Percentiles rank a stretch among this genome's conserved stretches.
These are phyloP conservation scores for Podila minutissima DNA, from an alignment of 192 early-diverging fungal genomes.

Conservation along the genomic window DNA sequence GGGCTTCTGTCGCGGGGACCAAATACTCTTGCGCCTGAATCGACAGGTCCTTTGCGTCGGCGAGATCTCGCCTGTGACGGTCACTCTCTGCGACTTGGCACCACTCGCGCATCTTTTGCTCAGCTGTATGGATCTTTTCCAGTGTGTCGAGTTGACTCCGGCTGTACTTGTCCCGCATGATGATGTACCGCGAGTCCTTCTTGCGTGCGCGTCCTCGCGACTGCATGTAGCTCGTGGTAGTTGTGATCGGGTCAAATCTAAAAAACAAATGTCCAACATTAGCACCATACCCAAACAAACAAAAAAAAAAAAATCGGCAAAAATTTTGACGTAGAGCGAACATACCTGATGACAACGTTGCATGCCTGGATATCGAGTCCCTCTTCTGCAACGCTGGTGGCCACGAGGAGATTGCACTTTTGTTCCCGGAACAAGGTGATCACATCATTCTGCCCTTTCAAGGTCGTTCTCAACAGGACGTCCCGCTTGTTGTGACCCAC, in stretches of 20 bases:
- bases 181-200: conserved; percentile 74
- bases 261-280: neutral
- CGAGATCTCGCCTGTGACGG: conserved; percentile 3
- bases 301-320: neutral
- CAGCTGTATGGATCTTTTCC: conserved; percentile 52
- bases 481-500: conserved; percentile 66
- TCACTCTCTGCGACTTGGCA: conserved; percentile 47
- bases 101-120: conserved; percentile 72
- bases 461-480: conserved; percentile 57
- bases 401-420: conserved; percentile 80
- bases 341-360: conserved; percentile 82
- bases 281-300: neutral
- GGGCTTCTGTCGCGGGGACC: conserved; percentile 73
- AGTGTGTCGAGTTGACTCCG: conserved; percentile 19
- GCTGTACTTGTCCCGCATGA: conserved; percentile 58
- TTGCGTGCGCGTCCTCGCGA: conserved; percentile 87
- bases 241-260: conserved; percentile 81
- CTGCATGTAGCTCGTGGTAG: conserved; percentile 84
- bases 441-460: conserved; percentile 63
- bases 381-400: conserved; percentile 95
- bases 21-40: conserved; percentile 55
- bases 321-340: no score
- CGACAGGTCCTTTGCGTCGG: conserved; percentile 15
- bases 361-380: conserved; percentile 93
- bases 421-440: conserved; percentile 75